Evolutionary conservation across 257 asterid genomes (phyloP), one percentile per base, ranked within the genome.

Genomic region (Craterostigma plantagineum): DNA sequence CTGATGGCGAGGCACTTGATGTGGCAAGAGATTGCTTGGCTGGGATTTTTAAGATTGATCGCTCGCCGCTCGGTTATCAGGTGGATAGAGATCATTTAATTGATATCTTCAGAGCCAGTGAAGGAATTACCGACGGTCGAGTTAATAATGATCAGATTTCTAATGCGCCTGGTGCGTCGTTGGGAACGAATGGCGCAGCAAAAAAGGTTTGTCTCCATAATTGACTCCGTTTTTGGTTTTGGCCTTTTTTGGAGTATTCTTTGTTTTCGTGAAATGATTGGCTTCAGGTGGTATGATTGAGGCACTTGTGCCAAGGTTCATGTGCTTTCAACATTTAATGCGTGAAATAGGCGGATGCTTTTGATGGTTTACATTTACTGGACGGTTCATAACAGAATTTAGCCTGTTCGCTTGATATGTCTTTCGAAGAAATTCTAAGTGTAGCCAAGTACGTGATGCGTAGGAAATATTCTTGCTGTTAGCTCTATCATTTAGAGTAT

Each of bases 21-120:
- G 94, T 81, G 53, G 87, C 83, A 8, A 77, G 59, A 58, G 81
- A 81, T n/a, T 81, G 94, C 38, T 64, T 81, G 35, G 61, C 75
- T 46, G 92, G 74, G 49, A 81, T 72, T 54, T 81, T 81, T 50
- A 69, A 67, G 69, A 60, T 81, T 56, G 87, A 69, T 65, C 65
- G 57, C 45, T 61, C 78, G 14, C 69, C 85, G 27, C 57, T 63
- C 11, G 52, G 30, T 30, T 46, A 45, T 55, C 58, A 40, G 54
- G 39, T 68, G 45, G 50, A 50, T 33, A 33, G 48, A 45, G 91
- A 74, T 47, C 67, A 80, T 6, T 59, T 81, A 34, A 56, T 77
- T 11, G 80, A 77, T 54, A 69, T 81, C 46, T 81, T 81, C 50
- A 45, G 67, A 23, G 60, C 79, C 45, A 43, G 57, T 11, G 69